Base-by-base conservation (phyloP, 75 land plant genomes). In the Azolla pinnata region DNA sequence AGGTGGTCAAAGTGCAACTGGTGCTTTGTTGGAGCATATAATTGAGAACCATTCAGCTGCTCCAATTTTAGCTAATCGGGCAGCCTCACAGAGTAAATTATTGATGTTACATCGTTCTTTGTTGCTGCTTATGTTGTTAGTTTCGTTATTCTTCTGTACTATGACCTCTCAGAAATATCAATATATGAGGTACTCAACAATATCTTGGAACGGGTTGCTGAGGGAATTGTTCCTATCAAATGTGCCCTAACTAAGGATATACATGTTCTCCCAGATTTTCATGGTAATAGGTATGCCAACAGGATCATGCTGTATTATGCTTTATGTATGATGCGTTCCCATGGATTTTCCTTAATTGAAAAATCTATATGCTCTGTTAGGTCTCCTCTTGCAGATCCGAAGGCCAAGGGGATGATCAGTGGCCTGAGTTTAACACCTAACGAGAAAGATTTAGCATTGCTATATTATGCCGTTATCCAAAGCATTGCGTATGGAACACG, bases 1-100 rank as follows among this genome's bases (percentile, higher is more conserved):
- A 83, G 95, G 86, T 54, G 97, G 97, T 18, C 97, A 92, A 63
- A 92, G 97, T 76, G 97, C 97, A 62, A 92, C 97, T 30, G 97
- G 97, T 50, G 96, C 90, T 44, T 69, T 92, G n/a, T 48, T 92
- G 61, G 97, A 92, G 66, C 74, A 84, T 65, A 55, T 92, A 33
- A 63, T 92, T 59, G 75, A 88, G 70, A 82, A 77, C 30, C 95
- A 92, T 67, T 69, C 62, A 44, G 84, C 84, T 56, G 84, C 89
- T 66, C 75, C 96, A 35, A 74, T 54, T 44, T 69, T 92, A 50
- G 82, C 93, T 23, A 85, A 92, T 52, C 86, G 80, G 46, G 95
- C 97, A 57, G 93, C 89, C 56, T 73, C 88, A 30, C 82, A 71
- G 58, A 68, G 96, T 91, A 71, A 63, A 69, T n/a, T n/a, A n/a